These are phyloP conservation scores for Acrocalymma vagum DNA, from an alignment of 2,329 filamentous ascomycete species.

Conservation along the genomic window DNA sequence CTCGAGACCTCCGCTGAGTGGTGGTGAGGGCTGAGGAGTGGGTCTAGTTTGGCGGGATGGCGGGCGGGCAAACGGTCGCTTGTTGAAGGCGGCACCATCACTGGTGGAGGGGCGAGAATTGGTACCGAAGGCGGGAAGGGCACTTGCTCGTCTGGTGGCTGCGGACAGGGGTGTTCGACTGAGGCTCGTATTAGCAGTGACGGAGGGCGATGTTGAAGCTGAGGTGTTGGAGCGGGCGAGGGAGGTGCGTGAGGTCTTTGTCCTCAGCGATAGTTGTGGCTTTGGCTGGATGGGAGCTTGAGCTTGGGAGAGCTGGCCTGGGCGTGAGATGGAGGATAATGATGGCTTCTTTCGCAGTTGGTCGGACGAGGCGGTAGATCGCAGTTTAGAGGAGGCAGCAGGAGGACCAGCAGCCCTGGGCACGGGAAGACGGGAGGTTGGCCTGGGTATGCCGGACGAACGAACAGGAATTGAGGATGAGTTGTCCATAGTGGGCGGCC, in stretches of 20 bases:
- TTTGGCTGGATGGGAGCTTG: slow-evolving; percentile 3
- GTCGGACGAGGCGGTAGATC: slow-evolving; percentile 54
- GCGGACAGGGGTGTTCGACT: slow-evolving; percentile 33
- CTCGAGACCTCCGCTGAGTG: slow-evolving; percentile 22
- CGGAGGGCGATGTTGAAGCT: slow-evolving; percentile 21
- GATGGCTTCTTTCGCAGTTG: slow-evolving; percentile 47
- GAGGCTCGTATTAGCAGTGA: slow-evolving; percentile 22
- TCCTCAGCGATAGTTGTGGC: slow-evolving; percentile 32
- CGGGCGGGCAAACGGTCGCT: slow-evolving; percentile 46
- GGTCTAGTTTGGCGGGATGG: slow-evolving; percentile 41
- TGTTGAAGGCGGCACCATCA: slow-evolving; percentile 43
- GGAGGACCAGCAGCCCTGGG: slow-evolving; percentile 48
- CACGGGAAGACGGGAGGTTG: slow-evolving; percentile 61
- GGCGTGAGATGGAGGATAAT: slow-evolving; percentile 30
- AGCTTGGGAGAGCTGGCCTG: slow-evolving; percentile 10
- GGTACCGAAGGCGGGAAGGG: slow-evolving; percentile 25
- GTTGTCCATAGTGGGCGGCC: slow-evolving; percentile 43
- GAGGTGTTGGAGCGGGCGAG: slow-evolving; percentile 33
- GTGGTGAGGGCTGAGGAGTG: slow-evolving; percentile 20
- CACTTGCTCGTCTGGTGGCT: slow-evolving; percentile 29
- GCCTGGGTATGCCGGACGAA: slow-evolving; percentile 56
- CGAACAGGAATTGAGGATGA: slow-evolving; percentile 35
- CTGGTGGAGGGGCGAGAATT: slow-evolving; percentile 15
- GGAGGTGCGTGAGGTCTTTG: slow-evolving; percentile 40
- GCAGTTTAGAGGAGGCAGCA: slow-evolving; percentile 50